Evolutionary conservation across 257 asterid genomes (phyloP).

Genomic region (Misopates orontium): DNA sequence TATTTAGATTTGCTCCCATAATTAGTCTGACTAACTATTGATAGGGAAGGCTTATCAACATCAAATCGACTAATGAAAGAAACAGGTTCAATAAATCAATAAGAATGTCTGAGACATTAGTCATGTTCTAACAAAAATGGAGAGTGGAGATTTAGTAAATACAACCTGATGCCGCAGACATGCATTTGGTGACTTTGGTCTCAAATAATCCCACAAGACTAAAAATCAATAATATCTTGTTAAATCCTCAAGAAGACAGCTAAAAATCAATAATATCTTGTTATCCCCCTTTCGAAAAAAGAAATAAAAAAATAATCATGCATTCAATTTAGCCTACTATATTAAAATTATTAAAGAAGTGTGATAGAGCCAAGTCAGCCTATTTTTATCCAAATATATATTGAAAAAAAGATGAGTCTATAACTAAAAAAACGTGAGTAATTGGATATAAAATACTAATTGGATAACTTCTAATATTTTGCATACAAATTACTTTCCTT

Average conservation of each 20-base stretch:
- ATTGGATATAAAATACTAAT: too few relatives aligned
- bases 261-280: too few relatives aligned
- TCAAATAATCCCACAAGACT: not conserved
- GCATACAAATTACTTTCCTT: not conserved
- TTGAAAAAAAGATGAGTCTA: too few relatives aligned
- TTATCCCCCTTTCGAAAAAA: too few relatives aligned
- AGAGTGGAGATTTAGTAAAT: not conserved
- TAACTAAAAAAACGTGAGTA: too few relatives aligned
- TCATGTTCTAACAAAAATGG: not conserved
- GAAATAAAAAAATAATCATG: too few relatives aligned
- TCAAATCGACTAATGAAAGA: constrained; percentile 15
- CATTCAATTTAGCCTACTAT: too few relatives aligned
- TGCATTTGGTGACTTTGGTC: not conserved
- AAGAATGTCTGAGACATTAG: not conserved
- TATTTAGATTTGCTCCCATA: not conserved
- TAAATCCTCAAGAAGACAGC: too few relatives aligned
- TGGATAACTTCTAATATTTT: not conserved
- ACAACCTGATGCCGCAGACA: not conserved
- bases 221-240: too few relatives aligned
- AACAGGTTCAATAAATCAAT: constrained; percentile 14
- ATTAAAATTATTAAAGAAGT: too few relatives aligned
- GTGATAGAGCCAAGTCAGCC: too few relatives aligned
- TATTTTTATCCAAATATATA: too few relatives aligned
- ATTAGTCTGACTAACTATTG: not conserved
- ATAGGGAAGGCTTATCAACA: not conserved